phyloP scores from a whole-genome alignment of 2,329 filamentous ascomycete species.

The Exophiala mesophila region DNA sequence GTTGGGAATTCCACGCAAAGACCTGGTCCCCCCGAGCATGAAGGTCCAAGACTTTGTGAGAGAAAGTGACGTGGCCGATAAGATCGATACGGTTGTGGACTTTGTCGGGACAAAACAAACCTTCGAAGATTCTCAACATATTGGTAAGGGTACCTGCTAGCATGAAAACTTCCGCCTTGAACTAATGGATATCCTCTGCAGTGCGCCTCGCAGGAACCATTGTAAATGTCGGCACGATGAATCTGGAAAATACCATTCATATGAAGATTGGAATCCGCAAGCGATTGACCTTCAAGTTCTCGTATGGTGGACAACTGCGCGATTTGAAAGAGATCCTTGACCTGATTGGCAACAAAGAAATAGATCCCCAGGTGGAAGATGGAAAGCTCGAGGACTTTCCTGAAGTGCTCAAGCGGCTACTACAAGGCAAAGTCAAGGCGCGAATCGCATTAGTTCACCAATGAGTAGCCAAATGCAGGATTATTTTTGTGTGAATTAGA shows the following conservation, averaged over 20 bases:
- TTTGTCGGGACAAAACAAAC: conserved; percentile 37
- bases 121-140: conserved; percentile 33
- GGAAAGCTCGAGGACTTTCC: conserved; percentile 33
- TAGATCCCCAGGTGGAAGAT: conserved; percentile 34
- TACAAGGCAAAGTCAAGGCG: conserved; percentile 34
- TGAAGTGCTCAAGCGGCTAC: conserved; percentile 32
- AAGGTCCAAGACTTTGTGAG: conserved; percentile 30
- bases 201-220: conserved; percentile 32
- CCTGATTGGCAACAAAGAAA: conserved; percentile 32
- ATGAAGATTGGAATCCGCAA: conserved; percentile 45
- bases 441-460: conserved; percentile 7
- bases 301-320: conserved; percentile 40
- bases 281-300: conserved; percentile 39
- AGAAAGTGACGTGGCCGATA: conserved; percentile 23
- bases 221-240: conserved; percentile 39
- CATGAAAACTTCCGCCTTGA: not conserved
- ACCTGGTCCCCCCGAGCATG: conserved; percentile 32
- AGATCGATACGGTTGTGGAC: conserved; percentile 32
- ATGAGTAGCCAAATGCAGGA: not conserved
- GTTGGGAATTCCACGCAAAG: conserved; percentile 30
- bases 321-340: conserved; percentile 30
- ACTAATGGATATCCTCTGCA: conserved; percentile 11
- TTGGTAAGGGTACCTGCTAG: not conserved
- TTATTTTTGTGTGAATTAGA: not conserved
- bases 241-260: conserved; percentile 38